Conservation (phyloP, 73 alveolate species). For the Paraurostyla sp. region DNA sequence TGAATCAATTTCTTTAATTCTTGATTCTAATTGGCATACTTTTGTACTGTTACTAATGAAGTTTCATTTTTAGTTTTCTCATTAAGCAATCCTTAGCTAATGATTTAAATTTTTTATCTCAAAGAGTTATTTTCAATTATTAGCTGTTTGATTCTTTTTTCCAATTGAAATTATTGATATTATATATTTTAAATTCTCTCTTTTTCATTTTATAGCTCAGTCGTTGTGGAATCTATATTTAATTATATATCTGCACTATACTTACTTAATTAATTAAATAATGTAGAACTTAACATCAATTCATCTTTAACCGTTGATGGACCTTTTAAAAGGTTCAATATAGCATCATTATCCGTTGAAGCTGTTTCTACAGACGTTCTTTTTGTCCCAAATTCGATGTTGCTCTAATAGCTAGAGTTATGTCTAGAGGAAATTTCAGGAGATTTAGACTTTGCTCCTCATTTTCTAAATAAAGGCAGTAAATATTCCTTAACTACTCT, state of each 20-base stretch:
- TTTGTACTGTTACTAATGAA: background rate
- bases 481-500: slow-evolving; percentile 12
- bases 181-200: no score
- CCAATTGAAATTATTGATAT: background rate
- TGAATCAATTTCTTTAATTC: no score
- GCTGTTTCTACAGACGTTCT: background rate
- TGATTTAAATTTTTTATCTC: background rate
- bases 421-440: background rate
- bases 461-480: background rate
- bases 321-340: background rate
- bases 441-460: no score
- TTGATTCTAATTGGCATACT: no score
- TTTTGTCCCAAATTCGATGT: background rate
- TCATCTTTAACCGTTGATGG: slow-evolving; percentile 3
- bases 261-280: background rate
- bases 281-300: background rate
- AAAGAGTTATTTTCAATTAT: background rate
- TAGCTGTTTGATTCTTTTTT: background rate
- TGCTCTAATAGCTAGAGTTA: background rate
- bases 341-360: background rate
- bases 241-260: no score
- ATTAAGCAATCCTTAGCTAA: background rate
- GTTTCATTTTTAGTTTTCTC: background rate
- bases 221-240: no score
- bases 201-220: no score